A percentile compares a stretch with the other conserved stretches of the same genome.
phyloP scores from a whole-genome alignment of 75 land plant genomes.

The Cupressus sempervirens region DNA sequence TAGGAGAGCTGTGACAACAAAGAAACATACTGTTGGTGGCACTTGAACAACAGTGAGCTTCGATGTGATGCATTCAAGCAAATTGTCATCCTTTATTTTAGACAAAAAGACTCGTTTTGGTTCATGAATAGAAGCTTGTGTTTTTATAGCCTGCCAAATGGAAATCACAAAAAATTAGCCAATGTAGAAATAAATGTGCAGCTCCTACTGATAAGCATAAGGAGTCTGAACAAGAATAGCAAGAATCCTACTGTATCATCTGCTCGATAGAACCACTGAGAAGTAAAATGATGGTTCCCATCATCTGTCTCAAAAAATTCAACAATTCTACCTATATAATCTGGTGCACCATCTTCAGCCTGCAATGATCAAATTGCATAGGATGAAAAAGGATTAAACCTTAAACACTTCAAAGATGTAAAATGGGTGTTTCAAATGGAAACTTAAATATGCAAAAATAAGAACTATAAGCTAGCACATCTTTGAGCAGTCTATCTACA shows the following conservation, averaged over 20 bases:
- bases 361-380: constrained; percentile 5
- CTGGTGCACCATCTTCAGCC: constrained; percentile 35
- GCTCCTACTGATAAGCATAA: background rate
- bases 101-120: constrained; percentile 67
- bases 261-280: constrained; percentile 81
- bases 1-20: no score
- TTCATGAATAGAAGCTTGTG: constrained; percentile 38
- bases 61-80: constrained; percentile 58
- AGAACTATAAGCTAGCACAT: background rate
- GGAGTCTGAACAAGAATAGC: background rate
- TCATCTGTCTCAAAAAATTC: constrained; percentile 67
- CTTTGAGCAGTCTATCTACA: background rate
- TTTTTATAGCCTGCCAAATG: constrained; percentile 48
- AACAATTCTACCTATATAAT: constrained; percentile 65
- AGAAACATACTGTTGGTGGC: constrained; percentile 34
- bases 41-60: constrained; percentile 47
- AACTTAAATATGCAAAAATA: no score
- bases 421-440: no score
- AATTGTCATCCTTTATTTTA: constrained; percentile 69
- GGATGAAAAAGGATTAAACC: no score
- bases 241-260: constrained; percentile 66
- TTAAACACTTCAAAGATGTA: background rate
- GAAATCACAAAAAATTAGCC: background rate
- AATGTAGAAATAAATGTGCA: background rate
- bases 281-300: constrained; percentile 45